phyloP scores from a whole-genome alignment of 2,329 filamentous ascomycete genomes.

The Magnaporthiopsis rhizophila region DNA sequence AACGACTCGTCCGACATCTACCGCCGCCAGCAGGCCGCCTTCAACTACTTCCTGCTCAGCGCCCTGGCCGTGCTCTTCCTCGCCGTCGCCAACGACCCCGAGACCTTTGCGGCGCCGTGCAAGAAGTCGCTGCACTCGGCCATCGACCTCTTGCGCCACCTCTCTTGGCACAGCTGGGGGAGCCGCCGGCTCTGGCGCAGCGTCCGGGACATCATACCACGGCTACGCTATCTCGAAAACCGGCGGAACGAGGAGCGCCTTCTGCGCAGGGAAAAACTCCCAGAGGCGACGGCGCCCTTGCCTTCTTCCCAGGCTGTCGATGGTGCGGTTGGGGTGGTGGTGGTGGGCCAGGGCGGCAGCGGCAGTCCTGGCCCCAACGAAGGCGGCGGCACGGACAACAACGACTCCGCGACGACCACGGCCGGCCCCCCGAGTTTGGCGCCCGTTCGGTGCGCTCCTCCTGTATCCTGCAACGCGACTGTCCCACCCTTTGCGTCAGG shows the following conservation, averaged over 20 bases:
- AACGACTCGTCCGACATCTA: conserved; percentile 28
- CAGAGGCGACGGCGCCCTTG: too few relatives aligned
- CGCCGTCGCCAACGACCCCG: conserved; percentile 36
- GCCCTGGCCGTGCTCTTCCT: conserved; percentile 31
- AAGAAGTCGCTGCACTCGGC: conserved; percentile 24
- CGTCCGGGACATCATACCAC: conserved; percentile 25
- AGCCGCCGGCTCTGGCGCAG: conserved; percentile 28
- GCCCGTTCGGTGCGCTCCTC: too few relatives aligned
- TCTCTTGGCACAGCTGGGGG: conserved; percentile 24
- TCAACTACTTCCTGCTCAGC: conserved; percentile 33
- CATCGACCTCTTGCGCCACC: conserved; percentile 22
- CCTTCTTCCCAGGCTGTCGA: too few relatives aligned
- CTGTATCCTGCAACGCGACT: too few relatives aligned
- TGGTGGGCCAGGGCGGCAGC: too few relatives aligned
- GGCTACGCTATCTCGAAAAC: conserved; percentile 21
- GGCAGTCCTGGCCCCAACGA: too few relatives aligned
- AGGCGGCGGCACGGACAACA: too few relatives aligned
- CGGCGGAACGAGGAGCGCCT: conserved; percentile 9
- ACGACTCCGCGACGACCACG: too few relatives aligned
- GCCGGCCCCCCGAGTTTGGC: too few relatives aligned
- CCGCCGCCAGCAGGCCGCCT: conserved; percentile 28
- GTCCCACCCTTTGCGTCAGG: too few relatives aligned
- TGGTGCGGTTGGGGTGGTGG: too few relatives aligned
- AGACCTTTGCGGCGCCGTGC: conserved; percentile 29
- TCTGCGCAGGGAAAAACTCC: background rate